Percentiles rank a stretch among this genome's conserved stretches.
Evolutionary conservation across 2,329 filamentous ascomycete species (phyloP).

Genomic region (Thelonectria olida): DNA sequence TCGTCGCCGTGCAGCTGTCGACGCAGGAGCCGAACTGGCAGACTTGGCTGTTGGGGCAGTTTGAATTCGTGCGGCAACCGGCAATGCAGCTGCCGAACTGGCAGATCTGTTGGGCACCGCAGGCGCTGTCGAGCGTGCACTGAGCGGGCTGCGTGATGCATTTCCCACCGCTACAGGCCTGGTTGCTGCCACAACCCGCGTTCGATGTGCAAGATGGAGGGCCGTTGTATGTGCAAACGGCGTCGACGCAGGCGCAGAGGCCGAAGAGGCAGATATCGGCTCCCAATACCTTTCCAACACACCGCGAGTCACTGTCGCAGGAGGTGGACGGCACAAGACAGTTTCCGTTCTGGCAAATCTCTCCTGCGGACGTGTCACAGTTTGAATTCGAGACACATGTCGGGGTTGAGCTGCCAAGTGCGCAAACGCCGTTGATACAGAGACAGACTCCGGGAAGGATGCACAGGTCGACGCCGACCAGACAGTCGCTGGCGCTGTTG

Average conservation of each 20-base stretch:
- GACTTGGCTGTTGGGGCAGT: conserved; percentile 1
- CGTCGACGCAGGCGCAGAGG: conserved; percentile 10
- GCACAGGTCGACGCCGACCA: conserved; percentile 19
- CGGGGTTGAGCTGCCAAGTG: conserved; percentile 10
- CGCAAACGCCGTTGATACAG: conserved; percentile 27
- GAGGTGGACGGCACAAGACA: neutral
- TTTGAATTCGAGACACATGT: conserved; percentile 4
- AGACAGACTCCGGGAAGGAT: conserved; percentile 16
- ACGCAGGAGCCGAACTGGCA: conserved; percentile 17
- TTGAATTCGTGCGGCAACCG: conserved; percentile 9
- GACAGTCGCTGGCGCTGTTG: conserved; percentile 1
- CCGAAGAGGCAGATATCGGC: conserved; percentile 9
- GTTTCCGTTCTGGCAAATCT: conserved; percentile 18
- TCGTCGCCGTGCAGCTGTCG: neutral
- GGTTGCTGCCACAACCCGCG: neutral
- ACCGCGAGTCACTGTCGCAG: neutral
- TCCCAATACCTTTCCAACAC: conserved; percentile 5
- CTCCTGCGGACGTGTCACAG: conserved; percentile 10
- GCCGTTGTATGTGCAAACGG: conserved; percentile 15
- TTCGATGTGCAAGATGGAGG: neutral
- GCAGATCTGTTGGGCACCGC: conserved; percentile 3
- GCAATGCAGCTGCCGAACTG: conserved; percentile 20
- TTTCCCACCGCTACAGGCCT: conserved; percentile 2
- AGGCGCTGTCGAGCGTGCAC: conserved; percentile 8
- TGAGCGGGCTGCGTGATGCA: neutral